Conservation (phyloP, 1,284 basidiomycete species). For the Stereum hirsutum region DNA sequence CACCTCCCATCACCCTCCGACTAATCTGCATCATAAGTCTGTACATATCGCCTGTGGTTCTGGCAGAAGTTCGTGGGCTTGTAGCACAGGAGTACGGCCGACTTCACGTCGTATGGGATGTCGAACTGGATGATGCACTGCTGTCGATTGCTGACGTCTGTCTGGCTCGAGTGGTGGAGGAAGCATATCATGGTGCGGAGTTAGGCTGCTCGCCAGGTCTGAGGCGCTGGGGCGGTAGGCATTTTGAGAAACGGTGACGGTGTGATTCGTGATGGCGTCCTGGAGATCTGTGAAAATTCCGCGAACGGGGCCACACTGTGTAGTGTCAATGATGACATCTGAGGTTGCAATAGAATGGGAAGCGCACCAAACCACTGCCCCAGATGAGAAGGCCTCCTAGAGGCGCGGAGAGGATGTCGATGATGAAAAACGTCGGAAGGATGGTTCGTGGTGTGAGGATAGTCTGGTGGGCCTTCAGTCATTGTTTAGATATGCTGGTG, state of each 20-base stretch:
- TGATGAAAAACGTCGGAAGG: constrained; percentile 90
- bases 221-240: constrained; percentile 63
- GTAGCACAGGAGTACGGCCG: constrained; percentile 91
- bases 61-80: constrained; percentile 96
- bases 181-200: constrained; percentile 59
- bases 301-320: constrained; percentile 73
- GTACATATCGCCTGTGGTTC: constrained; percentile 97
- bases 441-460: constrained; percentile 97
- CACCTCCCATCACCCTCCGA: constrained; percentile 68
- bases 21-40: constrained; percentile 83
- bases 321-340: constrained; percentile 94
- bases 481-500: too few species aligned
- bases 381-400: constrained; percentile 92
- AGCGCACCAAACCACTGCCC: constrained; percentile 65
- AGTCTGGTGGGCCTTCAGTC: constrained; percentile 99
- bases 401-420: constrained; percentile 92
- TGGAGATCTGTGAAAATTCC: constrained; percentile 17
- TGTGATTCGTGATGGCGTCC: constrained; percentile 25
- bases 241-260: constrained; percentile 54
- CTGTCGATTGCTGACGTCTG: constrained; percentile 34
- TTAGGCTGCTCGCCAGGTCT: constrained; percentile 32
- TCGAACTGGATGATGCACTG: constrained; percentile 78
- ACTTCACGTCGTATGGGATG: constrained; percentile 70
- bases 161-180: constrained; percentile 35
- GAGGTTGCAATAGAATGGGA: constrained; percentile 48